A percentile compares a stretch with the other conserved stretches of the same genome.
Evolutionary conservation across 257 asterid species (phyloP).

Genomic region (Jacaranda mimosifolia): DNA sequence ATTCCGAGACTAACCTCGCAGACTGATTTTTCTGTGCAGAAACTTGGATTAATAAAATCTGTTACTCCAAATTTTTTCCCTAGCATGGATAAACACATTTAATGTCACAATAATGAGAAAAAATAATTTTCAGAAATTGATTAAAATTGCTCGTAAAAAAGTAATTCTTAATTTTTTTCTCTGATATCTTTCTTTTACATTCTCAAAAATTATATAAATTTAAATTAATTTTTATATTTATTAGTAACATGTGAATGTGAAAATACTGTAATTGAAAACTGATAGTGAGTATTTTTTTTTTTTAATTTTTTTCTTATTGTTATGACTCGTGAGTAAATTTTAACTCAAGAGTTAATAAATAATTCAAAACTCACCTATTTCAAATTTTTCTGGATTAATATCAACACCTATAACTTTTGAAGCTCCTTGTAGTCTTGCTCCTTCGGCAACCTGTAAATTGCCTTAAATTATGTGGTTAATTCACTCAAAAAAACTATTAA

Average conservation of each 20-base stretch:
- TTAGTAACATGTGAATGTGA: no score
- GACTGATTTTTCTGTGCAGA: conserved; percentile 45
- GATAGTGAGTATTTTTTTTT: no score
- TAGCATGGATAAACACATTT: background rate
- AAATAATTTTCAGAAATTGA: background rate
- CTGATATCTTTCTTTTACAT: no score
- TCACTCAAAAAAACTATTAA: no score
- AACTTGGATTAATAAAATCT: conserved; percentile 45
- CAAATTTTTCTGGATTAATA: conserved; percentile 41
- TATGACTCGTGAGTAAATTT: no score
- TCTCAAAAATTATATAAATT: no score
- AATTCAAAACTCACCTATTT: conserved; percentile 37
- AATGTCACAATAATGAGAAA: background rate
- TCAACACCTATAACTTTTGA: conserved; percentile 54
- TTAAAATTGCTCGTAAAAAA: background rate
- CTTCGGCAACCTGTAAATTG: conserved; percentile 47
- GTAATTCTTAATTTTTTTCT: no score
- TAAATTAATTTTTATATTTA: no score
- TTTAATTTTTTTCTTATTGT: no score
- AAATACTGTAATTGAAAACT: no score
- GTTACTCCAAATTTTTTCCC: conserved; percentile 55
- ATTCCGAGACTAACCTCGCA: conserved; percentile 33
- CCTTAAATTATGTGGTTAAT: background rate
- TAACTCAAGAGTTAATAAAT: no score
- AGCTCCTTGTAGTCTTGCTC: conserved; percentile 53